Evolutionary conservation across 2,329 filamentous ascomycete species (phyloP).

Genomic region (Alternaria triticina): DNA sequence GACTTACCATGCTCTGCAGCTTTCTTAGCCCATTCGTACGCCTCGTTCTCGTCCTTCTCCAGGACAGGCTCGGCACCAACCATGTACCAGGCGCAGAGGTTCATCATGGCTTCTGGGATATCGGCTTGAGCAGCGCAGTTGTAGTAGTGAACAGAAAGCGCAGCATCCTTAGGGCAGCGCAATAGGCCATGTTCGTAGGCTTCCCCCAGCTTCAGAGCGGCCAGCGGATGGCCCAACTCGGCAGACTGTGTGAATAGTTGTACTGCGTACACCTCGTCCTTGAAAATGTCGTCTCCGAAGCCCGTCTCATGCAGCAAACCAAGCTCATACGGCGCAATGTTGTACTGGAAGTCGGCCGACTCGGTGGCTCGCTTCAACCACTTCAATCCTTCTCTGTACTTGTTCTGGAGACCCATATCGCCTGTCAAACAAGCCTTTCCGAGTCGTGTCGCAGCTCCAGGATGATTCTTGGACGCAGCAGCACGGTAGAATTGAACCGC

Average conservation of each 20-base stretch:
- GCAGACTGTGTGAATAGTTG: slow-evolving; percentile 94
- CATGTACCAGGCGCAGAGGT: slow-evolving; percentile 97
- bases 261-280: slow-evolving; percentile 86
- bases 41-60: slow-evolving; percentile 94
- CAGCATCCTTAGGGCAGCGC: slow-evolving; percentile 86
- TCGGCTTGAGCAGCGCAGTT: slow-evolving; percentile 87
- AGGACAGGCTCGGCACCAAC: slow-evolving; percentile 90
- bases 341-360: slow-evolving; percentile 89
- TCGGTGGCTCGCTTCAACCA: slow-evolving; percentile 96
- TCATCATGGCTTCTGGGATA: slow-evolving; percentile 93
- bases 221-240: slow-evolving; percentile 86
- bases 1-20: slow-evolving; percentile 83
- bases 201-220: slow-evolving; percentile 88
- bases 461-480: slow-evolving; percentile 91
- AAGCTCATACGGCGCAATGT: slow-evolving; percentile 88
- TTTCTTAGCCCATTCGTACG: slow-evolving; percentile 92
- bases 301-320: slow-evolving; percentile 87
- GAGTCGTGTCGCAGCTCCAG: slow-evolving; percentile 90
- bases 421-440: slow-evolving; percentile 89
- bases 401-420: slow-evolving; percentile 82
- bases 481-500: slow-evolving; percentile 92
- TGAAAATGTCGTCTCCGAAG: slow-evolving; percentile 93
- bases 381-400: slow-evolving; percentile 89
- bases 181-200: slow-evolving; percentile 93
- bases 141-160: slow-evolving; percentile 96